Evolutionary conservation across 2,329 filamentous ascomycete genomes (phyloP).

Genomic region (Diplodia corticola): DNA sequence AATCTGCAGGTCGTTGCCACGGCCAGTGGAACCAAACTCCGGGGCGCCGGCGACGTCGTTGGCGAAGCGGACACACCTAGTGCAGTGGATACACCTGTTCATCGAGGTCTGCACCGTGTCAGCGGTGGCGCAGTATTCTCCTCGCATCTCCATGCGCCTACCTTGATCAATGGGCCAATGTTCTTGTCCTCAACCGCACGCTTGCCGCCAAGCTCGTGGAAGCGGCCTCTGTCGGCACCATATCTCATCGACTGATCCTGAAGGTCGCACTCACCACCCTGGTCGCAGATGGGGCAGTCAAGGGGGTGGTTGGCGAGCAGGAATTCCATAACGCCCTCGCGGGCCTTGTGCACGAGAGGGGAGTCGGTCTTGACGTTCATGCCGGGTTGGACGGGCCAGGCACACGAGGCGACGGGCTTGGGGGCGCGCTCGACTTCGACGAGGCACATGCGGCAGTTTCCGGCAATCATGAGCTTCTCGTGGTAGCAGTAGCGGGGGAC

Average conservation of each 20-base stretch:
- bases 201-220: constrained; percentile 95
- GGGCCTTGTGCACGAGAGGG: constrained; percentile 91
- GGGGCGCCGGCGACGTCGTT: constrained; percentile 96
- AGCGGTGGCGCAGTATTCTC: constrained; percentile 26
- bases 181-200: constrained; percentile 99
- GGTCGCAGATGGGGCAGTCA: constrained; percentile 97
- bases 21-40: constrained; percentile 89
- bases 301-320: constrained; percentile 93
- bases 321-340: constrained; percentile 99
- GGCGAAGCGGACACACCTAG: constrained; percentile 93
- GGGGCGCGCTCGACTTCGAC: constrained; percentile 96
- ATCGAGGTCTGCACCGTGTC: constrained; percentile 72
- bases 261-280: constrained; percentile 97
- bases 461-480: constrained; percentile 99
- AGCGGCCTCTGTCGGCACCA: constrained; percentile 90
- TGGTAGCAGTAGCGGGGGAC: constrained; percentile 98
- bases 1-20: constrained; percentile 97
- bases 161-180: constrained; percentile 92
- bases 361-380: constrained; percentile 99
- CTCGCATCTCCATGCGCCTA: constrained; percentile 28
- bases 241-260: constrained; percentile 99
- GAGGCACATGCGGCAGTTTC: constrained; percentile 99
- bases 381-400: constrained; percentile 96
- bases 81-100: constrained; percentile 99
- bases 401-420: constrained; percentile 96